These are phyloP conservation scores for Apophysomyces elegans DNA, from an alignment of 371 early-diverging fungal genomes.

Conservation along the genomic window DNA sequence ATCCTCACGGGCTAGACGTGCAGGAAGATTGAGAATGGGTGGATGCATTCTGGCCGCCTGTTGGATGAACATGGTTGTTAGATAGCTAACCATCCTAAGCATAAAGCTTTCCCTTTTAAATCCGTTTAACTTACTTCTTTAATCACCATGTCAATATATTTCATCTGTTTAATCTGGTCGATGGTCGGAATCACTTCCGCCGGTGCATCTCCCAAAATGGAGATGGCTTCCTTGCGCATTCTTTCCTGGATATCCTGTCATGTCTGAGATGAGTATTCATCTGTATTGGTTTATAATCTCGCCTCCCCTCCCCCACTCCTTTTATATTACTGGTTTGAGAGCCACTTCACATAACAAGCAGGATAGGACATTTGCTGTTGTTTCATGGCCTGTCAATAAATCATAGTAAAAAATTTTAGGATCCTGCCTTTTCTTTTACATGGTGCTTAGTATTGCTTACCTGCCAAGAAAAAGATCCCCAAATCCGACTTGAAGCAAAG, in stretches of 20 bases:
- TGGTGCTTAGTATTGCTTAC: too few relatives aligned
- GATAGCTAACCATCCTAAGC: background rate
- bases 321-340: constrained; percentile 13
- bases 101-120: background rate
- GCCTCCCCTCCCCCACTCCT: too few relatives aligned
- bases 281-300: too few relatives aligned
- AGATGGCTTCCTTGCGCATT: constrained; percentile 54
- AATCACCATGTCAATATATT: constrained; percentile 19
- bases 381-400: constrained; percentile 17
- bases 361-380: constrained; percentile 19
- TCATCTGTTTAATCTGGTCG: constrained; percentile 6
- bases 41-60: constrained; percentile 15
- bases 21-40: background rate
- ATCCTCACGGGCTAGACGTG: constrained; percentile 16
- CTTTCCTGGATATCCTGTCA: constrained; percentile 46
- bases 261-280: too few relatives aligned
- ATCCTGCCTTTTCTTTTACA: background rate
- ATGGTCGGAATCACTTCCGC: constrained; percentile 43
- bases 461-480: constrained; percentile 45
- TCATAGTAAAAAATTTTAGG: background rate
- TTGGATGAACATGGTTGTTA: too few relatives aligned
- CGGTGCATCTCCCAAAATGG: constrained; percentile 51
- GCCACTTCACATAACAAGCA: constrained; percentile 21
- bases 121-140: constrained; percentile 2
- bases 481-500: constrained; percentile 1